Percentiles rank a stretch among this genome's conserved stretches.
These are phyloP conservation scores for Tilletia caries DNA, from an alignment of 1,284 basidiomycete genomes.

Conservation along the genomic window DNA sequence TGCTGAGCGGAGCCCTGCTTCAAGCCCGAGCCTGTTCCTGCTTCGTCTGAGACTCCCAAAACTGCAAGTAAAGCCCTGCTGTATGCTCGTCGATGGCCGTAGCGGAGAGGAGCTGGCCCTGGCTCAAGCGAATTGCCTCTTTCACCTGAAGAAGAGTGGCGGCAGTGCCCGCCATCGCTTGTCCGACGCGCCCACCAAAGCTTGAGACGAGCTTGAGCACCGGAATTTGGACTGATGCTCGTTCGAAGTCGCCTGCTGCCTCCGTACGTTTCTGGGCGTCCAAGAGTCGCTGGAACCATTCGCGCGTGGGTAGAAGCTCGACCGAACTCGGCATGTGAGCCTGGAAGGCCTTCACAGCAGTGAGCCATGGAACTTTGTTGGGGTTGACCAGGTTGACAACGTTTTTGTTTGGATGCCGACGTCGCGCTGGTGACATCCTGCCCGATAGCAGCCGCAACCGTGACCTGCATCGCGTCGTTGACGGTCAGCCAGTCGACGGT, in stretches of 20 bases:
- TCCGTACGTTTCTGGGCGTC: not conserved
- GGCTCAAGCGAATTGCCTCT: not conserved
- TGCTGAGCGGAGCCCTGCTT: too few relatives aligned
- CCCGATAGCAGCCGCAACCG: not conserved
- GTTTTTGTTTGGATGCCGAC: not conserved
- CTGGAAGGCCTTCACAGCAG: not conserved
- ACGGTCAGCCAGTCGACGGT: slow-evolving; percentile 1
- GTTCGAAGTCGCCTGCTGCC: too few relatives aligned
- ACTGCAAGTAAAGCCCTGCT: not conserved
- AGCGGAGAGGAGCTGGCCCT: not conserved
- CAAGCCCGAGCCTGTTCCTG: too few relatives aligned
- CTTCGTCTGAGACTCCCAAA: too few relatives aligned
- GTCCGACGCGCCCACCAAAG: too few relatives aligned
- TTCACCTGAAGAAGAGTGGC: not conserved
- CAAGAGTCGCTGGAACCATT: not conserved
- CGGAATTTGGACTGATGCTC: not conserved
- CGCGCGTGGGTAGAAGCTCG: not conserved
- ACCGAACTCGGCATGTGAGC: not conserved
- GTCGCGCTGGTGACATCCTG: not conserved
- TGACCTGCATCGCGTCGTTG: not conserved
- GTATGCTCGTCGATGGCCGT: not conserved
- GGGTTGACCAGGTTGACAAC: slow-evolving; percentile 3
- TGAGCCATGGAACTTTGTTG: not conserved
- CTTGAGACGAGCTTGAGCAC: not conserved
- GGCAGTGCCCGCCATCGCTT: not conserved